These are phyloP conservation scores for Cicer chorassanicum DNA, from an alignment of 306 rosid genomes.

Conservation along the genomic window DNA sequence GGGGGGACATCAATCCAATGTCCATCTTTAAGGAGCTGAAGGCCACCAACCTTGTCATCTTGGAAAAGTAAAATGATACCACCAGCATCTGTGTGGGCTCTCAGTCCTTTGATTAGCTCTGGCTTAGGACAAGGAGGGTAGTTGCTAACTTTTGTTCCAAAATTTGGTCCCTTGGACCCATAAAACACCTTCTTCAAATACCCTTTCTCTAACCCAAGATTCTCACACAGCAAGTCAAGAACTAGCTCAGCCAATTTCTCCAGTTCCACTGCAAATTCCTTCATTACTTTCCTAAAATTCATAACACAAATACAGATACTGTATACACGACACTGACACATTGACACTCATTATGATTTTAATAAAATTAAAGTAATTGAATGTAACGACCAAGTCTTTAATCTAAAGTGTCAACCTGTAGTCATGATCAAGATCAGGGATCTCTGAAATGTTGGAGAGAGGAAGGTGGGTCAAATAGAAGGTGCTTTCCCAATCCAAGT, in stretches of 20 bases:
- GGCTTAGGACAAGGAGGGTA: constrained; percentile 96
- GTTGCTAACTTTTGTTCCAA: constrained; percentile 84
- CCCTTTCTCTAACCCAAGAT: constrained; percentile 77
- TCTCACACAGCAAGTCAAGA: constrained; percentile 77
- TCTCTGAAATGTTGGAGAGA: constrained; percentile 63
- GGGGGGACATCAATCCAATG: constrained; percentile 92
- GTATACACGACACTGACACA: no score
- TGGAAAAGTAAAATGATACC: constrained; percentile 87
- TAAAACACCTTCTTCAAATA: constrained; percentile 70
- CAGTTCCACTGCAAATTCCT: constrained; percentile 61
- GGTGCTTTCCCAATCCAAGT: constrained; percentile 88
- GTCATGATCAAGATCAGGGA: constrained; percentile 64
- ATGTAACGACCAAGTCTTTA: no score
- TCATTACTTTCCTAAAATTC: constrained; percentile 66
- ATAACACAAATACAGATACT: not conserved
- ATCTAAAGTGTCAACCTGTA: constrained; percentile 46
- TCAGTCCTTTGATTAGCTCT: constrained; percentile 76
- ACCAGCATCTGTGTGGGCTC: constrained; percentile 94
- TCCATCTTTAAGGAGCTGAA: constrained; percentile 84
- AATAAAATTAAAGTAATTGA: no score
- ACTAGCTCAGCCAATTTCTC: constrained; percentile 76
- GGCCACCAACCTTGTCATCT: constrained; percentile 85
- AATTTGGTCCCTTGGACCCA: constrained; percentile 80
- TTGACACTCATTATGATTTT: no score
- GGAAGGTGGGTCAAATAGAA: constrained; percentile 88